Evolutionary conservation across 257 asterid species (phyloP).

Genomic region (Ajuga chamaepitys): DNA sequence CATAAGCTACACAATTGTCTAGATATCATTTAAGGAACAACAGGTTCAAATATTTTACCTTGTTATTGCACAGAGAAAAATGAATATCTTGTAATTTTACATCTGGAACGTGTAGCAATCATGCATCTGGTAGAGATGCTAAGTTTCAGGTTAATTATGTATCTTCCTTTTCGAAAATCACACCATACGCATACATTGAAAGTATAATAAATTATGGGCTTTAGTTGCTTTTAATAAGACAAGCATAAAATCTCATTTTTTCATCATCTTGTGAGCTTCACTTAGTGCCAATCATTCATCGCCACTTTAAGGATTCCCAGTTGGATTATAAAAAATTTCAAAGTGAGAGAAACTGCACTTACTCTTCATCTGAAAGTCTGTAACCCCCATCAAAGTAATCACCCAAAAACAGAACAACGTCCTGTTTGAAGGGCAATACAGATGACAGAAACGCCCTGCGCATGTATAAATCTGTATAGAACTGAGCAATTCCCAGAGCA

Average conservation of each 20-base stretch:
- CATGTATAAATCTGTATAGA: no score
- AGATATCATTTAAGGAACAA: slow-evolving; percentile 2
- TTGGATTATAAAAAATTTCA: neutral
- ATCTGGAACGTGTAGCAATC: neutral
- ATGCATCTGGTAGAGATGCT: neutral
- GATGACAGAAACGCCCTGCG: no score
- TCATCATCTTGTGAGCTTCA: neutral
- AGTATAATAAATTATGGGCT: neutral
- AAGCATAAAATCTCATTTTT: neutral
- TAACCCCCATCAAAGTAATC: no score
- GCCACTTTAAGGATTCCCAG: neutral
- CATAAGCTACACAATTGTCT: neutral
- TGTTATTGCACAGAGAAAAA: no score
- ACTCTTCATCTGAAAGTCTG: no score
- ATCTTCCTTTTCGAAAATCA: no score
- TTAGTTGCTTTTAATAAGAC: neutral
- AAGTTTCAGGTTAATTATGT: neutral
- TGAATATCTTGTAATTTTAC: neutral
- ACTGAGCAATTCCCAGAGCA: no score
- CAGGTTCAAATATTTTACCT: neutral
- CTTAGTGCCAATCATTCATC: neutral
- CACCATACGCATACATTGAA: neutral
- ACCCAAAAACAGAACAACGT: no score
- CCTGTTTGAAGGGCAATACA: no score
- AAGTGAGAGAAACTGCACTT: no score